A percentile compares a stretch with the other conserved stretches of the same genome.
These are phyloP conservation scores for Ophiocordyceps camponoti-leonardi DNA, from an alignment of 2,329 filamentous ascomycete genomes.

Conservation along the genomic window DNA sequence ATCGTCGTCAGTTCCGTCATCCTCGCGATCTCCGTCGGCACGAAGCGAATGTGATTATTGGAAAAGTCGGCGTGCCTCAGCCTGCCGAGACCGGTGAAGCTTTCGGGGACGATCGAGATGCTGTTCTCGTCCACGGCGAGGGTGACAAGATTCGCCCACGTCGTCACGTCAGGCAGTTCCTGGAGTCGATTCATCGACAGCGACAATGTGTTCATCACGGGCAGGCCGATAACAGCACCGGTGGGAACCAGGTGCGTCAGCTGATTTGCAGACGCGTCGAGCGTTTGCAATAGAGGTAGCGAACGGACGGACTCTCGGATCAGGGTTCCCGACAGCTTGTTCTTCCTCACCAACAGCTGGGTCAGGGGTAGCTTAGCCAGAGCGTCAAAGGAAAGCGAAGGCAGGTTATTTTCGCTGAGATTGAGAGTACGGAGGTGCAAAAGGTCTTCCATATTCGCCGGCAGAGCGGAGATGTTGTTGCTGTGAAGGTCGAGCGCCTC, in stretches of 20 bases:
- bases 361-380: constrained; percentile 52
- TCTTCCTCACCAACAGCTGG: constrained; percentile 61
- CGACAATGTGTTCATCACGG: constrained; percentile 55
- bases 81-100: constrained; percentile 49
- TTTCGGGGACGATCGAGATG: constrained; percentile 57
- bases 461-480: constrained; percentile 61
- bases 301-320: constrained; percentile 43
- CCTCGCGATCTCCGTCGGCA: constrained; percentile 60
- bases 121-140: constrained; percentile 70
- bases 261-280: constrained; percentile 67
- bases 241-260: constrained; percentile 35
- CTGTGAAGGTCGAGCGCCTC: constrained; percentile 68
- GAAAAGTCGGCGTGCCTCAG: constrained; percentile 69
- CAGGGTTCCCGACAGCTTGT: constrained; percentile 56
- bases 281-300: constrained; percentile 48
- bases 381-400: constrained; percentile 50
- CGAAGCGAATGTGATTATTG: constrained; percentile 60
- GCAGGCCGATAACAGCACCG: constrained; percentile 38
- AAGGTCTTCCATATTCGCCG: constrained; percentile 49
- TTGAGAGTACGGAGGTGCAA: constrained; percentile 58
- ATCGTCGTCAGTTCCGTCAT: constrained; percentile 68
- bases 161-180: constrained; percentile 53
- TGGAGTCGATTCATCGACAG: constrained; percentile 70
- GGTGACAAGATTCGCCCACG: constrained; percentile 56
- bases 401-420: constrained; percentile 62